Evolutionary conservation across 148 eudicot species (phyloP).

Genomic region (Persicaria tinctoria): DNA sequence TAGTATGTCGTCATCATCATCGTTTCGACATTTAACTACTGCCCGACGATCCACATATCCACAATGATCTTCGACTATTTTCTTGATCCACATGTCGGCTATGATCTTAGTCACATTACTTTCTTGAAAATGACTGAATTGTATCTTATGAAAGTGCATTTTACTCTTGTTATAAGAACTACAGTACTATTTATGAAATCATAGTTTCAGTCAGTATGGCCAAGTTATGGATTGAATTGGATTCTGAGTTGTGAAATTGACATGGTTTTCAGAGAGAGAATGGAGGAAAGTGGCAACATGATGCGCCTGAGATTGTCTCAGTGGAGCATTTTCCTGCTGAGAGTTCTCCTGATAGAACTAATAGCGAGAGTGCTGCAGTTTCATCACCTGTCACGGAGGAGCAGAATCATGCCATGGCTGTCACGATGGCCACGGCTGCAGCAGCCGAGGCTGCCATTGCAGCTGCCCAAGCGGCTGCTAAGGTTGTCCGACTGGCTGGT

Average conservation of each 20-base stretch:
- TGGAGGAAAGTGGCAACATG: conserved; percentile 40
- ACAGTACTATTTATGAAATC: background rate
- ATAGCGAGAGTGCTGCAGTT: conserved; percentile 17
- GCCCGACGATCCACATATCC: too few relatives aligned
- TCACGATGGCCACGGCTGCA: conserved; percentile 60
- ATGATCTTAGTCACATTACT: background rate
- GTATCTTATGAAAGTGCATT: background rate
- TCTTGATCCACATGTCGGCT: background rate
- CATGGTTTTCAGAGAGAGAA: conserved; percentile 33
- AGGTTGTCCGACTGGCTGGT: conserved; percentile 43
- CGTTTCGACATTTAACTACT: background rate
- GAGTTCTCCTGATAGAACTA: conserved; percentile 62
- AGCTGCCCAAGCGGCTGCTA: conserved; percentile 64
- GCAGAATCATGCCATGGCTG: conserved; percentile 33
- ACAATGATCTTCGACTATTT: too few relatives aligned
- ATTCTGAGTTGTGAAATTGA: background rate
- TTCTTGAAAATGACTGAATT: background rate
- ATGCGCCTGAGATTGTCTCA: conserved; percentile 69
- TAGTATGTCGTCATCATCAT: background rate
- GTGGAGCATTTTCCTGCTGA: conserved; percentile 78
- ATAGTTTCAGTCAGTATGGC: too few relatives aligned
- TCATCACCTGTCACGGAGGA: background rate
- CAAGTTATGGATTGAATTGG: background rate
- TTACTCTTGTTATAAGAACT: background rate
- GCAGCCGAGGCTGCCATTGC: conserved; percentile 76